Percentiles rank a stretch among this genome's conserved stretches.
These are phyloP conservation scores for Pseudogymnoascus destructans DNA, from an alignment of 2,329 filamentous ascomycete species.

Conservation along the genomic window DNA sequence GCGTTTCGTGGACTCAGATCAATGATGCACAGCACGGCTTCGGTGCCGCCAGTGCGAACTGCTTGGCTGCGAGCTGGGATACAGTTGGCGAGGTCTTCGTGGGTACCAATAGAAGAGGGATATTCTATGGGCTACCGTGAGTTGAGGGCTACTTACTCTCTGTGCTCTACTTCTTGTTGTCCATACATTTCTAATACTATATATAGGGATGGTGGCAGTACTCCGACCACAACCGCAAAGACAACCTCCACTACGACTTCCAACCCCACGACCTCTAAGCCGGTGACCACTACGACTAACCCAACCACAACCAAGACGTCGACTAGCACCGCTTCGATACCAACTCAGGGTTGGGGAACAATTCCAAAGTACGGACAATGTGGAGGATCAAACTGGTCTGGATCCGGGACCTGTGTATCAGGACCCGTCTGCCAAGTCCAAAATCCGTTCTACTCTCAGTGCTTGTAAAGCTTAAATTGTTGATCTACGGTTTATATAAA, in stretches of 20 bases:
- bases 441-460: neutral
- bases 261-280: constrained; percentile 10
- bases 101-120: constrained; percentile 26
- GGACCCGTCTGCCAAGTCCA: neutral
- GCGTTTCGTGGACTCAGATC: constrained; percentile 23
- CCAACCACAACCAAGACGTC: constrained; percentile 6
- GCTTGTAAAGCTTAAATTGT: constrained; percentile 8
- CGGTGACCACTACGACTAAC: constrained; percentile 5
- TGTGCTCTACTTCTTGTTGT: neutral
- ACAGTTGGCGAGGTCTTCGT: constrained; percentile 25
- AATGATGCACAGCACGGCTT: constrained; percentile 22
- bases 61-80: constrained; percentile 21
- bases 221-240: constrained; percentile 19
- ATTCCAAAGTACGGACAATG: constrained; percentile 10
- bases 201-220: constrained; percentile 14
- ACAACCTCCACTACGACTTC: constrained; percentile 11
- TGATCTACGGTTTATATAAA: too few relatives aligned
- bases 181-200: neutral
- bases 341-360: neutral
- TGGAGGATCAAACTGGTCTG: neutral
- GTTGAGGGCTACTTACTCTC: neutral
- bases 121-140: constrained; percentile 24
- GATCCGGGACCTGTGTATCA: neutral
- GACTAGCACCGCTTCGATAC: neutral
- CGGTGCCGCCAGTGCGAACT: constrained; percentile 20